These are phyloP conservation scores for Dendrobium officinale DNA, from an alignment of 106 monocot genomes.

Conservation along the genomic window DNA sequence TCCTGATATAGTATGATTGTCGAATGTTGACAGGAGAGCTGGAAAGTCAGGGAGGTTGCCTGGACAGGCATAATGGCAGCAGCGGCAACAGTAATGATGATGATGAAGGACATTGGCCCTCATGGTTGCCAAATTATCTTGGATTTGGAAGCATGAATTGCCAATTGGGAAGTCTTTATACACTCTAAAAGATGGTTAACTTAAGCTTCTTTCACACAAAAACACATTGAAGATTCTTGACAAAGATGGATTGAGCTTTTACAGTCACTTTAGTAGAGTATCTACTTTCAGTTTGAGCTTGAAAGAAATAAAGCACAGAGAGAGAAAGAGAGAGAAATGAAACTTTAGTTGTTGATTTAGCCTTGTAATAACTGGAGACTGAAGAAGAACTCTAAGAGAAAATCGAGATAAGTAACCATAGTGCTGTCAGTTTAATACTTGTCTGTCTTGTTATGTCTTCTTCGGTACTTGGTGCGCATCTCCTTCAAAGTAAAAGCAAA, in stretches of 20 bases:
- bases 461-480: background rate
- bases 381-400: background rate
- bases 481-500: slow-evolving; percentile 1
- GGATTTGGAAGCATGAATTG: background rate
- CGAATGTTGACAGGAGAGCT: background rate
- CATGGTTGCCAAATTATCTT: background rate
- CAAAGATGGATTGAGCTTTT: slow-evolving; percentile 1
- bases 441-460: background rate
- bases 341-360: slow-evolving; percentile 1
- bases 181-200: background rate
- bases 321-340: background rate
- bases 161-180: slow-evolving; percentile 10
- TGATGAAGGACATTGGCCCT: no score
- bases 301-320: background rate
- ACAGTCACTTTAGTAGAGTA: background rate
- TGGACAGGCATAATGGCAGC: background rate
- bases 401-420: background rate
- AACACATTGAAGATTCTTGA: slow-evolving; percentile 3
- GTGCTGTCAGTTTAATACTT: background rate
- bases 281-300: background rate
- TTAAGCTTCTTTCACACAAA: slow-evolving; percentile 2
- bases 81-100: background rate
- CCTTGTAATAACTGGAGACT: background rate
- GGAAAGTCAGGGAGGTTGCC: slow-evolving; percentile 1
- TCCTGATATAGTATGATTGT: background rate